These are phyloP conservation scores for Nissolia schottii DNA, from an alignment of 306 rosid species.

Conservation along the genomic window DNA sequence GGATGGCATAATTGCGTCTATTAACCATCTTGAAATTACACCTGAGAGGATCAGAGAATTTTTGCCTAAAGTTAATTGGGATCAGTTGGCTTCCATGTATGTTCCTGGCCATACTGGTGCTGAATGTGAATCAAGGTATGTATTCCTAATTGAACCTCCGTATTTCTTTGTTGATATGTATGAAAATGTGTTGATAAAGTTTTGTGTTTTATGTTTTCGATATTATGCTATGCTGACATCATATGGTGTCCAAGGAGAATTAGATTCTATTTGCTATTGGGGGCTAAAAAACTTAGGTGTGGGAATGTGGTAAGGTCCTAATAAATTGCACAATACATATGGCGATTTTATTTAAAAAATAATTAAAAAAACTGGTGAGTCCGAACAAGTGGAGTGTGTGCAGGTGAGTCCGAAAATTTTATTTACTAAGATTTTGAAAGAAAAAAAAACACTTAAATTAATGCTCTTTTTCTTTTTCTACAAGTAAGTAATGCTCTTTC, in stretches of 20 bases:
- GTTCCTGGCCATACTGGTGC: conserved; percentile 64
- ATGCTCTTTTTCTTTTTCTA: too few species aligned
- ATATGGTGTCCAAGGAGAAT: background rate
- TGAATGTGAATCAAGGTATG: conserved; percentile 93
- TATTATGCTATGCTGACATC: conserved; percentile 4
- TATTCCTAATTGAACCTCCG: conserved; percentile 2
- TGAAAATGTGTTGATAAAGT: background rate
- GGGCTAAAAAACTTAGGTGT: too few species aligned
- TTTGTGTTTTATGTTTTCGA: background rate
- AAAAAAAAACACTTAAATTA: too few species aligned
- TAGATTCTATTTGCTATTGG: background rate
- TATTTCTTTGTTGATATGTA: background rate
- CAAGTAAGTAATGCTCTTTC: too few species aligned
- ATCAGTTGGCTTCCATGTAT: conserved; percentile 70
- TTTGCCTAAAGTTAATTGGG: conserved; percentile 85
- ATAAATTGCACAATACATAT: too few species aligned
- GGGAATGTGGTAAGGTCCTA: too few species aligned
- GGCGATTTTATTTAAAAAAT: too few species aligned
- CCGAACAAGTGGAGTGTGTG: too few species aligned
- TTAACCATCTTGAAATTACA: conserved; percentile 55
- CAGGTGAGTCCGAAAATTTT: too few species aligned
- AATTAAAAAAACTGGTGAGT: too few species aligned
- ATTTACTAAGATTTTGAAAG: too few species aligned
- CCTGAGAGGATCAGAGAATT: conserved; percentile 55
- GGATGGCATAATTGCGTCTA: conserved; percentile 52